Percentiles rank a stretch among this genome's conserved stretches.
These are phyloP conservation scores for Candida insectorum DNA, from an alignment of 805 yeast genomes.

Conservation along the genomic window DNA sequence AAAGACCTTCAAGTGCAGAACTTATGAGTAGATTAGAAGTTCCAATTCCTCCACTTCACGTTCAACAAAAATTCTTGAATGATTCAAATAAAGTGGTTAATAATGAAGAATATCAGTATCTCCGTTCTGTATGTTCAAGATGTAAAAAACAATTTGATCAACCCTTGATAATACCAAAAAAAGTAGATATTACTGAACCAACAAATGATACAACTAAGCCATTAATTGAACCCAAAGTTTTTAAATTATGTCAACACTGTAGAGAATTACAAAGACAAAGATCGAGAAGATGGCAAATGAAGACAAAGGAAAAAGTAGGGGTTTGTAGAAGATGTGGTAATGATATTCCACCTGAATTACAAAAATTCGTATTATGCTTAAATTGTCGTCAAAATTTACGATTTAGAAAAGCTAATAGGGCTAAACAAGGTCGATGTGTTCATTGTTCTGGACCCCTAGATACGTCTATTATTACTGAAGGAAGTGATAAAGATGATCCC, in stretches of 20 bases:
- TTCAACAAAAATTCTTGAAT: conserved; percentile 37
- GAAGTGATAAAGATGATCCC: conserved; percentile 10
- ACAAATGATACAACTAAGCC: conserved; percentile 17
- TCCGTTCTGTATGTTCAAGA: conserved; percentile 45
- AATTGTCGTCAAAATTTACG: conserved; percentile 55
- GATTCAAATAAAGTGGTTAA: conserved; percentile 10
- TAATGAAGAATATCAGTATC: conserved; percentile 18
- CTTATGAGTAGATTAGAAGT: conserved; percentile 15
- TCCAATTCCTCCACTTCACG: conserved; percentile 42
- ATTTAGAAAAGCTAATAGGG: conserved; percentile 54
- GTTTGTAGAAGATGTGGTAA: conserved; percentile 66
- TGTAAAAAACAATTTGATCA: conserved; percentile 61
- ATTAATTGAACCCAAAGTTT: conserved; percentile 40
- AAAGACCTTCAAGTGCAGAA: no score
- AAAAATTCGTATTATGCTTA: conserved; percentile 57
- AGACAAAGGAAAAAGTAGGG: conserved; percentile 56
- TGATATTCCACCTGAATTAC: conserved; percentile 47
- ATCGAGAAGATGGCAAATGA: conserved; percentile 61
- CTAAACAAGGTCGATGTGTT: conserved; percentile 62
- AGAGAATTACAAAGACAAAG: conserved; percentile 61
- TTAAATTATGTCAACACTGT: conserved; percentile 61
- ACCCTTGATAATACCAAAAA: conserved; percentile 29
- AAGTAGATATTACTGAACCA: conserved; percentile 8
- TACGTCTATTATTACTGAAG: conserved; percentile 30
- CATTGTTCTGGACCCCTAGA: conserved; percentile 61